Evolutionary conservation across 306 rosid genomes (phyloP).

Genomic region (Mucuna pruriens): DNA sequence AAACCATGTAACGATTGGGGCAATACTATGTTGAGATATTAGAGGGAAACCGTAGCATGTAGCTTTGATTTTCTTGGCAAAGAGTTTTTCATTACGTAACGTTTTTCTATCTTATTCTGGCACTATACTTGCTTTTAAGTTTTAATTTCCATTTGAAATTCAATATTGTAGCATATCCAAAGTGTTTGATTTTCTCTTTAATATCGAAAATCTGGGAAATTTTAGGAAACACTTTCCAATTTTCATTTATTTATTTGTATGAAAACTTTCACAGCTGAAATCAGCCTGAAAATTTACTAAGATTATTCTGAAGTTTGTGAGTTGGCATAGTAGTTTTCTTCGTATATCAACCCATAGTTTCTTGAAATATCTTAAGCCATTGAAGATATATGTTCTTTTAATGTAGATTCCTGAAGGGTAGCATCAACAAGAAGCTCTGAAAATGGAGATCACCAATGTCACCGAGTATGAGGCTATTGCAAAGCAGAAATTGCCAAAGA

Average conservation of each 20-base stretch:
- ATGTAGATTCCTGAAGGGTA: conserved; percentile 43
- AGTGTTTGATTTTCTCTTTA: conserved; percentile 11
- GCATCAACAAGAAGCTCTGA: conserved; percentile 15
- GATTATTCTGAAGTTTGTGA: not conserved
- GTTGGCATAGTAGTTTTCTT: not conserved
- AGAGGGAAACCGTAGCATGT: not conserved
- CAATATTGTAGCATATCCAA: not conserved
- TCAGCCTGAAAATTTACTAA: not conserved
- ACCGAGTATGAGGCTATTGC: conserved; percentile 72
- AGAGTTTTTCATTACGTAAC: not conserved
- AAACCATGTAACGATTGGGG: not conserved
- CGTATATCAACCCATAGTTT: not conserved
- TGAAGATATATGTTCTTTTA: not conserved
- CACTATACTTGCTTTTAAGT: not conserved
- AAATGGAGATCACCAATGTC: conserved; percentile 76
- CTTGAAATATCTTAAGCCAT: not conserved
- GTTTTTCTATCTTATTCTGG: not conserved
- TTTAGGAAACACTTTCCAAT: not conserved
- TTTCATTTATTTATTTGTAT: not conserved
- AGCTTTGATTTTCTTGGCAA: not conserved
- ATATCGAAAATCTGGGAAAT: not conserved
- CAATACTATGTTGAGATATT: not conserved
- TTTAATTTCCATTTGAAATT: conserved; percentile 13
- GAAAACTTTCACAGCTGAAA: not conserved
- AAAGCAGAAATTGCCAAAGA: conserved; percentile 75